Evolutionary conservation across 805 yeast genomes (phyloP), one percentile per base, ranked within the genome.

Genomic region (Candida argentea): DNA sequence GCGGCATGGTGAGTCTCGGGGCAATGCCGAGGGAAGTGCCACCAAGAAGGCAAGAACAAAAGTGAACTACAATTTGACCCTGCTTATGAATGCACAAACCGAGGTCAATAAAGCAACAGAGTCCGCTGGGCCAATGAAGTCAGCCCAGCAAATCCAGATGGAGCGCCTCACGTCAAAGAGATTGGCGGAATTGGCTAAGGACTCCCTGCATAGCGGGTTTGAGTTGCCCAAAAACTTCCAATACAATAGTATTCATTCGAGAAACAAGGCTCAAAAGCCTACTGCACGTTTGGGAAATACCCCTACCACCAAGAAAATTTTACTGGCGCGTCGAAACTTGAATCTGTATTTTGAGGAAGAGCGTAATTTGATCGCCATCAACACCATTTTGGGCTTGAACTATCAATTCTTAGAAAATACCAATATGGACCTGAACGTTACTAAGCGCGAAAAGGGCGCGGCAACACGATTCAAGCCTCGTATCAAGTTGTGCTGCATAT

Each of bases 341-440:
- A 59, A 56, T 32, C 55, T 52, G 52, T 61, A 61, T 35, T 61
- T 61, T 32, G 68, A 62, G 40, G 67, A 62, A 36, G 68, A 62
- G 34, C 43, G 64, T 17, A 61, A 62, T 41, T 47, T 60, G 38
- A 55, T 62, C 7, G 50, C 65, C 14, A 49, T 61, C 28, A 62
- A 62, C 38, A 43, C 65, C 17, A 61, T 62, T n/a, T 46, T 61
- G 29, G 50, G 50, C 24, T 47, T 57, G 25, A 59, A 57, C 36
- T 62, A 48, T 39, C 61, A 57, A 34, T 62, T 60, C 37, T 49
- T 61, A 10, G 66, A 61, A 29, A 59, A 51, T 32, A 39, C 42
- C 16, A 55, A 46, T 28, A 21, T 33, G 3, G 36, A 31, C 10
- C 18, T 31, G 20, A 32, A 39, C 10, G 35, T 32, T 15, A 18